Base-by-base conservation (phyloP, 2,329 filamentous ascomycete genomes). In the Xylariaceae sp. region DNA sequence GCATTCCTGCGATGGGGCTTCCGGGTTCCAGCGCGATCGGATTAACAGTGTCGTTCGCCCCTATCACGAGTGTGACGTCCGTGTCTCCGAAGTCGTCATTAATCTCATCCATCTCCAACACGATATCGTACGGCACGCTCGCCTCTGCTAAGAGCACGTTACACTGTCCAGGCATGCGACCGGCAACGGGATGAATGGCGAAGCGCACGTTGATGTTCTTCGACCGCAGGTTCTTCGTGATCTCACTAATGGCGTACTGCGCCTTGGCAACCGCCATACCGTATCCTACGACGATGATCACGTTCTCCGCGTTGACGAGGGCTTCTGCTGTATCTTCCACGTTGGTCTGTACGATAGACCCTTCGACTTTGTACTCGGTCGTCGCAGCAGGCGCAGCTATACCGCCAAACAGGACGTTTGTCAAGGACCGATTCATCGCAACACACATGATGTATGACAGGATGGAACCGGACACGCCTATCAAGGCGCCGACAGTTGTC, bases 221-320 rank as follows among this genome's bases (percentile, higher is more conserved):
- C 39, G 81, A 73, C n/a, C 89, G 84, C 14, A 96, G 75, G 69
- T 85, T 81, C 40, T 79, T 74, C 5, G 89, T 89, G 58, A 96
- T 93, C 64, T 92, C 89, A 4, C 88, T 87, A 47, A 96, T 90
- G 18, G 90, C 89, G 66, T 96, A 96, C 70, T 96, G 91, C 3
- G 91, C 90, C 71, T 96, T 96, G 9, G 91, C 90, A 1, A 96
- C 90, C 0, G 91, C 91, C 91, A 96, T 96, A 47, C 91, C 91
- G 62, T 96, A 96, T 1, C 91, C 91, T 5, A 96, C 90, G 1
- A 93, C 86, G 48, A 96, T 91, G 62, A 96, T 94, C 50, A 96
- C 89, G 43, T 80, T 91, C 64, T 96, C 89, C 0, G 90, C 86
- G 55, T 87, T 87, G 14, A 84, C 74, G 2, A 96, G 76, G 0